phyloP scores from a whole-genome alignment of 805 yeast species.

The Candida arabinofermentans region DNA sequence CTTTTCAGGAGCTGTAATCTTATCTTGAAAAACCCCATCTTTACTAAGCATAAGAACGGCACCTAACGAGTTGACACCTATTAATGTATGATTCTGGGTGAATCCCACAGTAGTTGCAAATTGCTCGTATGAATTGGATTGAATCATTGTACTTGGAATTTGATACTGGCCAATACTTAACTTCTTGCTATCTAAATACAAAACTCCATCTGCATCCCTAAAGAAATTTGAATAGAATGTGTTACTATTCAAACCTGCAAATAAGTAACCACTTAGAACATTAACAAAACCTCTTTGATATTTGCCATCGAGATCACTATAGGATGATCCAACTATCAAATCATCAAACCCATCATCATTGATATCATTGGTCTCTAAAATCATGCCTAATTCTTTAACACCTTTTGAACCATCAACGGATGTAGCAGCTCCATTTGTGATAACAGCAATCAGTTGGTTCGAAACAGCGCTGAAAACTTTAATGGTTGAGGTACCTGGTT shows the following conservation, averaged over 20 bases:
- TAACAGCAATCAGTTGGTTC: slow-evolving; percentile 11
- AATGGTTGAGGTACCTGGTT: slow-evolving; percentile 49
- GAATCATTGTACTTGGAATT: slow-evolving; percentile 17
- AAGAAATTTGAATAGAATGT: background rate
- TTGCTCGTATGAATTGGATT: slow-evolving; percentile 34
- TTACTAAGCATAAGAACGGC: slow-evolving; percentile 35
- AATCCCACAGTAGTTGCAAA: slow-evolving; percentile 36
- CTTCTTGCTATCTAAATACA: slow-evolving; percentile 4
- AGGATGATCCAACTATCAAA: slow-evolving; percentile 42
- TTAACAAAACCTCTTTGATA: slow-evolving; percentile 36
- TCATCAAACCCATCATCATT: slow-evolving; percentile 38
- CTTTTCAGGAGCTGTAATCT: background rate
- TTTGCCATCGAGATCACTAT: slow-evolving; percentile 16
- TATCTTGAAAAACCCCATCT: slow-evolving; percentile 4
- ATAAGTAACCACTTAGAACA: slow-evolving; percentile 28
- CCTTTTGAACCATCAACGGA: slow-evolving; percentile 37
- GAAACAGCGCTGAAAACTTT: slow-evolving; percentile 30
- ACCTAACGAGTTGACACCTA: slow-evolving; percentile 38
- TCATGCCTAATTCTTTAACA: slow-evolving; percentile 38
- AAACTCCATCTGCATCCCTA: background rate
- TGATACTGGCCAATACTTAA: slow-evolving; percentile 7
- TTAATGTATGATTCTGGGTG: slow-evolving; percentile 24
- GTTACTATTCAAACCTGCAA: slow-evolving; percentile 1
- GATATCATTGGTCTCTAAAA: slow-evolving; percentile 25
- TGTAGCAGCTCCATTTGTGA: slow-evolving; percentile 22